phyloP scores from a whole-genome alignment of 345 rosid genomes.

The Populus simonii region DNA sequence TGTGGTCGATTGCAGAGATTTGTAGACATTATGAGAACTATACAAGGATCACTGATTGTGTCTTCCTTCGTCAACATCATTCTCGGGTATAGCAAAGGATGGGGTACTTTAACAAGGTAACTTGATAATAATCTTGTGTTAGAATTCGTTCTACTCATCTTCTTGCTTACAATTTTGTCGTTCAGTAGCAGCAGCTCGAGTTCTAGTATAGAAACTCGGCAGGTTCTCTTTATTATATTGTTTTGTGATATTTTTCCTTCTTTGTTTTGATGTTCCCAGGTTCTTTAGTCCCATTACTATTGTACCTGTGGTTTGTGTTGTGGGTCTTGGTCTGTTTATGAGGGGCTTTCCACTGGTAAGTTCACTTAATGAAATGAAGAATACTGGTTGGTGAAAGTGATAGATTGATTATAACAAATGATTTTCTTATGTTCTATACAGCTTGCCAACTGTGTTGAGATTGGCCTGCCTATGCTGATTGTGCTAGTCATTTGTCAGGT shows the following conservation, averaged over 20 bases:
- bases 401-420: background rate
- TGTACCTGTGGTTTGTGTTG: constrained; percentile 69
- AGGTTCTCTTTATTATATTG: background rate
- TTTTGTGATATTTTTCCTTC: background rate
- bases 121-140: constrained; percentile 1
- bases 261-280: constrained; percentile 32
- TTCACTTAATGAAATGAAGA: constrained; percentile 4
- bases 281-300: constrained; percentile 65
- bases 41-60: constrained; percentile 89
- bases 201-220: background rate
- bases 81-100: constrained; percentile 63
- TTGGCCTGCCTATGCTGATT: constrained; percentile 95
- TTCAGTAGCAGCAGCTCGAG: background rate
- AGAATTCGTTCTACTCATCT: background rate
- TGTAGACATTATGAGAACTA: constrained; percentile 64
- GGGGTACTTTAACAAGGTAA: constrained; percentile 83
- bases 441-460: constrained; percentile 90
- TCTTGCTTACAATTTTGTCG: background rate
- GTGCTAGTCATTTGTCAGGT: constrained; percentile 71
- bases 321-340: constrained; percentile 80
- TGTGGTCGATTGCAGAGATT: constrained; percentile 61
- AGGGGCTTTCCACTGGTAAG: constrained; percentile 92
- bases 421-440: constrained; percentile 28
- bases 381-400: background rate
- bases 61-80: constrained; percentile 79